Conservation (phyloP, 768 basidiomycete genomes). For the Neoboletus brunneissimus region DNA sequence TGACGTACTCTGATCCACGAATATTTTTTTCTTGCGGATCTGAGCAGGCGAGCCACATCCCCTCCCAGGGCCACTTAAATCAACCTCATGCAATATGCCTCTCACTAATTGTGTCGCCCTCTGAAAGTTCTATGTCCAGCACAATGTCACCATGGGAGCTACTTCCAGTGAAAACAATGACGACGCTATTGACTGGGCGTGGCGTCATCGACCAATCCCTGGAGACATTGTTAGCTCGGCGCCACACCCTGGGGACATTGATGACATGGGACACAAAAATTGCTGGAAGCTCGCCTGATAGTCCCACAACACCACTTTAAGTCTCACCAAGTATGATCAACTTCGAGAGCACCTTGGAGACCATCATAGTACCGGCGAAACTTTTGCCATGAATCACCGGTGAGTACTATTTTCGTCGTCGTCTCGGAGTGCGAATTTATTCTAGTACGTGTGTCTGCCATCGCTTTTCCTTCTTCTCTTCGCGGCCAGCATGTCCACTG, state of each 20-base stretch:
- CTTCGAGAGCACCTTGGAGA: not conserved
- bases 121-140: not conserved
- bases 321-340: not conserved
- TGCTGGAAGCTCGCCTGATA: not conserved
- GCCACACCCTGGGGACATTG: not conserved
- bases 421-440: not conserved
- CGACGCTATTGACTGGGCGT: not conserved
- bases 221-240: not conserved
- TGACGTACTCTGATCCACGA: too few relatives aligned
- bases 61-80: not conserved
- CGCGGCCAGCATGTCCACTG: not conserved
- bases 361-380: not conserved
- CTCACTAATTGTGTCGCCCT: not conserved
- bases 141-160: slow-evolving; percentile 7
- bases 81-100: not conserved
- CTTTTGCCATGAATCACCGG: not conserved
- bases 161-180: not conserved
- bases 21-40: not conserved
- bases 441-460: not conserved
- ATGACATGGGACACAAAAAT: not conserved
- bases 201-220: not conserved
- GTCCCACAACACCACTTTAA: not conserved
- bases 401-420: not conserved
- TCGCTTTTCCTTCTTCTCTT: not conserved
- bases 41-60: not conserved